These are phyloP conservation scores for Colletotrichum cordylinicola DNA, from an alignment of 2,329 filamentous ascomycete genomes.

Conservation along the genomic window DNA sequence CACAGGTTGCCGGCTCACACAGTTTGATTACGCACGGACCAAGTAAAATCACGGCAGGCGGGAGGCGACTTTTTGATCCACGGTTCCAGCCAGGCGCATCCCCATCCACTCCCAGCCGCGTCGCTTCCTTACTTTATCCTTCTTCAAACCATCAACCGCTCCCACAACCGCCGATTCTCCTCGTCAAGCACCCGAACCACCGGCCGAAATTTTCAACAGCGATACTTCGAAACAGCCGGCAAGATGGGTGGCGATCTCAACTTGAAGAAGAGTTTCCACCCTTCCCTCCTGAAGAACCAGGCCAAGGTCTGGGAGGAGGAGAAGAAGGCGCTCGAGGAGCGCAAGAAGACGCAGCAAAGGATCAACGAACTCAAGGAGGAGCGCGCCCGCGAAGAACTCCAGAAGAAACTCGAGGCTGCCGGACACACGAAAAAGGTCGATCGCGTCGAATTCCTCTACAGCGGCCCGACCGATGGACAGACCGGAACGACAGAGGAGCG, in stretches of 20 bases:
- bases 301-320: constrained; percentile 90
- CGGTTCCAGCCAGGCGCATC: background rate
- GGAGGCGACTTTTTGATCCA: constrained; percentile 12
- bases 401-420: constrained; percentile 86
- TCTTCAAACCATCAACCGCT: background rate
- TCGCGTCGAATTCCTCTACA: constrained; percentile 98
- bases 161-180: background rate
- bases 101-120: background rate
- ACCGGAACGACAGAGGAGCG: constrained; percentile 84
- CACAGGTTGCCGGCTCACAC: background rate
- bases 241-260: constrained; percentile 96
- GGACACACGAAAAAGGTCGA: constrained; percentile 82
- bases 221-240: constrained; percentile 26
- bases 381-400: constrained; percentile 88
- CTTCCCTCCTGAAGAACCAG: constrained; percentile 89
- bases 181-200: background rate
- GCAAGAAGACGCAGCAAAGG: constrained; percentile 90
- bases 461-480: constrained; percentile 80
- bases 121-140: background rate
- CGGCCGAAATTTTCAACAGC: background rate
- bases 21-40: background rate
- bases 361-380: constrained; percentile 95
- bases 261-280: constrained; percentile 95
- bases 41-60: background rate
- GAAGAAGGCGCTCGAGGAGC: constrained; percentile 89